Base-by-base conservation (phyloP, 2,329 filamentous ascomycete species). In the Thermothelomyces thermophilus region DNA sequence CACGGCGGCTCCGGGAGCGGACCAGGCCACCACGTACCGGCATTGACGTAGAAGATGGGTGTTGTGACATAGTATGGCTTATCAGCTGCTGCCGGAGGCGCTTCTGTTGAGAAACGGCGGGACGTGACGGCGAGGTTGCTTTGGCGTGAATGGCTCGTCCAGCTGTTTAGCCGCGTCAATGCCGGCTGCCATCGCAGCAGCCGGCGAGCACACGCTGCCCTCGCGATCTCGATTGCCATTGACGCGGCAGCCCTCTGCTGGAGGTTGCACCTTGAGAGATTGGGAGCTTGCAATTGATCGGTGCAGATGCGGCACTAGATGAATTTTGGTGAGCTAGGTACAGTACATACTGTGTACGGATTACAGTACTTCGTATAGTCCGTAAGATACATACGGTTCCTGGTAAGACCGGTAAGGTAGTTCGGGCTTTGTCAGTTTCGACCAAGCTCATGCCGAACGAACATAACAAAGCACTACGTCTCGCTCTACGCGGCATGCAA, bases 41-140 rank as follows among this genome's bases (percentile, higher is more conserved):
- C 88, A 78, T 98, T 98, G 72, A 98, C 93, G 69, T 98, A 98
- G 73, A 97, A 98, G 51, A 98, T 98, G 2, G 93, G 93, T 8
- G 90, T 94, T 5, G 93, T 97, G 62, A 95, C 76, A 73, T 97
- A 98, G 73, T 85, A 96, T 8, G 91, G 90, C 72, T 97, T 97
- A 53, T 54, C 35, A 16, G 37, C 2, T n/a, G 30, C 16, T 13
- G 34, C 41, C 36, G 37, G 47, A 22, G 48, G 9, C 9, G 42
- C 46, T 34, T 41, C 48, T 16, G 52, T 41, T 7, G 42, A 43
- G 50, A 50, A 54, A 20, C 45, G 48, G 36, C 43, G 54, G 6
- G 50, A 44, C 28, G 36, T 28, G 50, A 48, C 41, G 40, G 26
- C 41, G 20, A 40, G 14, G 24, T 43, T 51, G 41, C 46, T 42